These are phyloP conservation scores for Allium cepa DNA, from an alignment of 106 monocot species.

Conservation along the genomic window DNA sequence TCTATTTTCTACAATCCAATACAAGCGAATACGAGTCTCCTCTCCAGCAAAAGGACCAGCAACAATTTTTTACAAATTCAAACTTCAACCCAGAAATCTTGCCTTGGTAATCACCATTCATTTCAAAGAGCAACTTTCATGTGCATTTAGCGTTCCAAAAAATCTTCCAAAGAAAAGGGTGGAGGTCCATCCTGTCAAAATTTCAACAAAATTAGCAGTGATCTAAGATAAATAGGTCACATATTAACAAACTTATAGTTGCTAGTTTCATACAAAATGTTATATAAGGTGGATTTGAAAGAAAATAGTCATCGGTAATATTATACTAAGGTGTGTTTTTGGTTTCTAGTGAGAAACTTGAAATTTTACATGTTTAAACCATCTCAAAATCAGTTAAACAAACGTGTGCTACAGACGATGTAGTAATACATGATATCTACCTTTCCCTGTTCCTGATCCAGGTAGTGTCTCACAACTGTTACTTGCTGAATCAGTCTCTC, in stretches of 20 bases:
- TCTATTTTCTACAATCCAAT: too few species aligned
- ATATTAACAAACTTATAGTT: too few species aligned
- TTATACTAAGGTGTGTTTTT: neutral
- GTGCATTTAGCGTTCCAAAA: conserved; percentile 41
- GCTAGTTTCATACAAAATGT: neutral
- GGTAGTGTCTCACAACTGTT: conserved; percentile 56
- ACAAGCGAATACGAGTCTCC: too few species aligned
- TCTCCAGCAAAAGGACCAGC: too few species aligned
- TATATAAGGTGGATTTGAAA: neutral
- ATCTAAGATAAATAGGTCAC: too few species aligned
- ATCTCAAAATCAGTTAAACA: neutral
- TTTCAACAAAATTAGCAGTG: neutral
- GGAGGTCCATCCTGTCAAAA: conserved; percentile 51
- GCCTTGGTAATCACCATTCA: too few species aligned
- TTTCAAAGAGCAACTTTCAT: too few species aligned
- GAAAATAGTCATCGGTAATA: neutral
- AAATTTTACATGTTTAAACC: neutral
- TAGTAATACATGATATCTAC: conserved; percentile 12
- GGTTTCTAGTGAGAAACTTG: neutral
- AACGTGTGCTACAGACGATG: too few species aligned
- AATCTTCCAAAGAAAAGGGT: conserved; percentile 63
- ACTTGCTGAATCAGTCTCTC: conserved; percentile 81
- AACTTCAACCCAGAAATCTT: too few species aligned
- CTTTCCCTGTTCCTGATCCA: conserved; percentile 77
- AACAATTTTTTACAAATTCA: too few species aligned